Evolutionary conservation across 345 rosid genomes (phyloP).

Genomic region (Boechera stricta): DNA sequence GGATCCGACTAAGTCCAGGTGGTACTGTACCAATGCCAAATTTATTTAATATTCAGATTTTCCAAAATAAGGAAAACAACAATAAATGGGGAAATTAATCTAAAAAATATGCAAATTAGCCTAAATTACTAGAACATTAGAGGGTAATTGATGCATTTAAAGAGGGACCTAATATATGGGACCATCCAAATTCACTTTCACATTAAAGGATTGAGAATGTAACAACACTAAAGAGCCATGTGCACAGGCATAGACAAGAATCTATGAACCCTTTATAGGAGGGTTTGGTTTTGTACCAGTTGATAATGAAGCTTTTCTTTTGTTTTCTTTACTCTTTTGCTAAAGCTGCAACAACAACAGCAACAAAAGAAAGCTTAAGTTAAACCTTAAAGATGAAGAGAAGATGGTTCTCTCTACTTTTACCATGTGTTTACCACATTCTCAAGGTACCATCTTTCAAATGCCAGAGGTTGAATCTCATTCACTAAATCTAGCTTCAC

Average conservation of each 20-base stretch:
- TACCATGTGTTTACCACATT: conserved; percentile 32
- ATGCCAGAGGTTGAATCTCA: conserved; percentile 39
- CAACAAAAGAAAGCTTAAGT: not conserved
- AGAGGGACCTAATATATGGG: conserved; percentile 31
- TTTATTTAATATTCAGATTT: conserved; percentile 19
- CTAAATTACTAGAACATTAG: conserved; percentile 1
- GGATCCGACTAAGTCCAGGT: conserved; percentile 36
- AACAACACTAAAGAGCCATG: conserved; percentile 29
- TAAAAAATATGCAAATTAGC: not conserved
- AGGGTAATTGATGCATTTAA: conserved; percentile 29
- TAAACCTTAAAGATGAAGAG: conserved; percentile 20
- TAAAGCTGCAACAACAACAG: conserved; percentile 44
- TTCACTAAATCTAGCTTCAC: conserved; percentile 33
- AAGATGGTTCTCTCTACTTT: conserved; percentile 24
- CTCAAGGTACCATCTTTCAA: conserved; percentile 35
- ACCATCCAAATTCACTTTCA: conserved; percentile 43
- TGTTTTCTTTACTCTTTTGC: conserved; percentile 43
- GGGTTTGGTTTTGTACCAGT: conserved; percentile 23
- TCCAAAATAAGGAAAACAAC: not conserved
- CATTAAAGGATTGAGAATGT: conserved; percentile 23
- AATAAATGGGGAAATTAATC: not conserved
- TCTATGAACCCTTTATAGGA: conserved; percentile 24
- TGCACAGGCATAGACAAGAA: conserved; percentile 36
- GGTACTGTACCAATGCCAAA: conserved; percentile 28
- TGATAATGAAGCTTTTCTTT: conserved; percentile 29